Percentiles rank a stretch among this genome's conserved stretches.
These are phyloP conservation scores for Trifolium subterraneum DNA, from an alignment of 306 rosid genomes.

Conservation along the genomic window DNA sequence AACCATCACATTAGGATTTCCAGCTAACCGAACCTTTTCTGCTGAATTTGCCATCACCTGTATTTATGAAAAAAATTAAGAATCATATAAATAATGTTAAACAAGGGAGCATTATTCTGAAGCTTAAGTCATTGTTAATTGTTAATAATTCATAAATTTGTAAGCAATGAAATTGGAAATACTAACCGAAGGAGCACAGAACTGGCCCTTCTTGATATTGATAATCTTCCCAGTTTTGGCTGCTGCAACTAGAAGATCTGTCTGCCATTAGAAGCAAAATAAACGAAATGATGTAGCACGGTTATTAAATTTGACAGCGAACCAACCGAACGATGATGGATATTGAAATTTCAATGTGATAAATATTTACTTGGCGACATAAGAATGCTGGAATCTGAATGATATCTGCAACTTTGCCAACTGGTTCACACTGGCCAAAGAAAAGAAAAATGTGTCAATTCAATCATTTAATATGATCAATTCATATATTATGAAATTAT, in stretches of 20 bases:
- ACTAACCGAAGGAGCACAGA: slow-evolving; percentile 97
- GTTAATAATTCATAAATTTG: slow-evolving; percentile 21
- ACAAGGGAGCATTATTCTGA: neutral
- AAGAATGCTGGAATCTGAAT: slow-evolving; percentile 98
- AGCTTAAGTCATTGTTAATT: neutral
- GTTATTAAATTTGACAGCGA: neutral
- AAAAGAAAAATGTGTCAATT: slow-evolving; percentile 27
- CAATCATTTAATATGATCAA: slow-evolving; percentile 25
- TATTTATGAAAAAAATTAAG: slow-evolving; percentile 36
- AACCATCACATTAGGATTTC: slow-evolving; percentile 96
- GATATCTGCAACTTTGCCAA: slow-evolving; percentile 91
- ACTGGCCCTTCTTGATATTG: slow-evolving; percentile 96
- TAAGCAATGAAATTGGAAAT: slow-evolving; percentile 30
- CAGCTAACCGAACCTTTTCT: slow-evolving; percentile 91
- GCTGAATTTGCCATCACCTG: slow-evolving; percentile 94
- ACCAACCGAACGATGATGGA: slow-evolving; percentile 9
- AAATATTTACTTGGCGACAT: slow-evolving; percentile 76
- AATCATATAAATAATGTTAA: slow-evolving; percentile 32
- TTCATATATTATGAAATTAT: slow-evolving; percentile 10
- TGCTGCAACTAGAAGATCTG: slow-evolving; percentile 96
- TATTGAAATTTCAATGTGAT: slow-evolving; percentile 26
- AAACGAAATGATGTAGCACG: slow-evolving; percentile 42
- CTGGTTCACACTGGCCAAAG: slow-evolving; percentile 79
- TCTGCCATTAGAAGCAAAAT: slow-evolving; percentile 63
- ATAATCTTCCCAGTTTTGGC: slow-evolving; percentile 93